Percentiles rank a stretch among this genome's conserved stretches.
Conservation (phyloP, 2,329 filamentous ascomycete species). For the Nigrograna mackinnonii region DNA sequence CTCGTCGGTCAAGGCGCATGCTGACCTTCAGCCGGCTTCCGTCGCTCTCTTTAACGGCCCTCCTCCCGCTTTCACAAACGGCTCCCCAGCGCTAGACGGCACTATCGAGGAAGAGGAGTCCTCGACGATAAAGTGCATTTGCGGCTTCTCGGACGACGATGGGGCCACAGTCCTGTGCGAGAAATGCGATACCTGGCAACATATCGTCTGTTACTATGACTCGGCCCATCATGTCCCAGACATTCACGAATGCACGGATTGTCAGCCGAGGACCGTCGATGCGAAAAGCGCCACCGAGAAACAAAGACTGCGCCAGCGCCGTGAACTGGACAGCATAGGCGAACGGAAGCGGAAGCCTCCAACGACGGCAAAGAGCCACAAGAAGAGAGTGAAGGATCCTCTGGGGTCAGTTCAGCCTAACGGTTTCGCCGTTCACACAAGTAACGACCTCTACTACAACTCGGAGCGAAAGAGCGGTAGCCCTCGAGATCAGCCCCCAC, state of each 20-base stretch:
- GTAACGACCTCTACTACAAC: constrained; percentile 57
- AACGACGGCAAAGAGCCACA: constrained; percentile 77
- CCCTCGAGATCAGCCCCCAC: constrained; percentile 59
- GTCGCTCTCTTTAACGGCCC: constrained; percentile 32
- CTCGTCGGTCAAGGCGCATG: constrained; percentile 45
- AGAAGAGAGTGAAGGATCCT: constrained; percentile 80
- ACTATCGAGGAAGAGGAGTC: constrained; percentile 71
- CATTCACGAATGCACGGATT: constrained; percentile 87
- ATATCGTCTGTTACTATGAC: constrained; percentile 96
- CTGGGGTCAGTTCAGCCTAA: constrained; percentile 65
- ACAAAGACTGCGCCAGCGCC: constrained; percentile 65
- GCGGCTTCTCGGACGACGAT: constrained; percentile 90
- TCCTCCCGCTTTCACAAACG: constrained; percentile 38
- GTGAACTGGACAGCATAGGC: constrained; percentile 57
- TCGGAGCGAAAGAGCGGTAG: constrained; percentile 53
- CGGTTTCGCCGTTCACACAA: constrained; percentile 61
- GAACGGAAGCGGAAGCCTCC: constrained; percentile 74
- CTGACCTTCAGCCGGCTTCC: constrained; percentile 46
- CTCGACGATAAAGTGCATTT: constrained; percentile 98
- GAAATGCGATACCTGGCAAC: constrained; percentile 95
- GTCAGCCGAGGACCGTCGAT: constrained; percentile 77
- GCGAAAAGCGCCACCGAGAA: constrained; percentile 74
- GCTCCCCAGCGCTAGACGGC: constrained; percentile 37
- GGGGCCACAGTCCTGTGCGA: constrained; percentile 98
- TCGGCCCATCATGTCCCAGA: constrained; percentile 70